Base-by-base conservation (phyloP, 2,329 filamentous ascomycete genomes). In the Gnomoniopsis sp. region DNA sequence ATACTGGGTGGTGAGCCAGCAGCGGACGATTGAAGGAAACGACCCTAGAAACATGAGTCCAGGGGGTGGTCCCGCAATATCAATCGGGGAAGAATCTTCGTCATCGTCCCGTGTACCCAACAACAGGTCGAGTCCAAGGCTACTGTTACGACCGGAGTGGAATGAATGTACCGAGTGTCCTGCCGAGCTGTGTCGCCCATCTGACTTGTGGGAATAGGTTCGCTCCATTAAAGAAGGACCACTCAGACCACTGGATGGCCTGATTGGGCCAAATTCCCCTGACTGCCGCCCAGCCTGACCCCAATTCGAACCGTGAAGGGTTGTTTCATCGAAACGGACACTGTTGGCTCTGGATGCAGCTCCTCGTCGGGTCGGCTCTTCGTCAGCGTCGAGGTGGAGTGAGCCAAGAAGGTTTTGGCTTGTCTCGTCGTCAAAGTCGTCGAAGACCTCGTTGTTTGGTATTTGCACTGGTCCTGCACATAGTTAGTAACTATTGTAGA, bases 311-410 rank as follows among this genome's bases (percentile, higher is more conserved):
- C 91, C 89, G 67, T 96, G 92, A 66, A 96, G 86, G 15, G 93
- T 93, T 69, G 91, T 96, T 71, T 98, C 93, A 70, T 98, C 95
- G 68, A 99, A 99, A 41, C 95, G 90, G 65, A 99, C 95, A 70
- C 95, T 98, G 71, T 98, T 98, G 50, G 95, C 93, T 66, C 95
- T 85, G 19, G 95, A 99, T 19, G 91, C 89, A 21, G 90, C 91
- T 55, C 95, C 91, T 63, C 93, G 85, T 41, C 91, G 86, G 58
- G 91, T 87, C 34, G 90, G 90, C 69, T 93, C 89, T 63, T 98
- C 92, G 62, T 96, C 93, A 6, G 88, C 83, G 64, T 96, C 93
- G 7, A 98, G 80, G 60, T 93, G 90, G 59, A 97, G 81, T 55
- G 89, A 91, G 53, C 88, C 88, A 51, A 96, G 83, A 60, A 95